Conservation (phyloP, 2,329 filamentous ascomycete species). For the Scytalidium lignicola region DNA sequence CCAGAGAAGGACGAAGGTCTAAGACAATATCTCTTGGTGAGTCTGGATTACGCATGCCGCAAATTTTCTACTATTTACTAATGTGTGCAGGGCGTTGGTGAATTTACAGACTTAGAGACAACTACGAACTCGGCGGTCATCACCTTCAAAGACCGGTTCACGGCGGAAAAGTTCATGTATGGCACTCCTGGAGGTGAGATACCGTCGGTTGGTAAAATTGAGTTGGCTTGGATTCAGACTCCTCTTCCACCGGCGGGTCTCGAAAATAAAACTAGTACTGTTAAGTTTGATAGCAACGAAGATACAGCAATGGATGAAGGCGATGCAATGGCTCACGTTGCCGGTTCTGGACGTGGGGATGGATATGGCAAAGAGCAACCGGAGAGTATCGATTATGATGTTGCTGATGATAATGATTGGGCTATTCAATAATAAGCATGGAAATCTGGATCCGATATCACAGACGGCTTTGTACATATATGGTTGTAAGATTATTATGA, state of each 20-base stretch:
- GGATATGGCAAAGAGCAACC: conserved; percentile 12
- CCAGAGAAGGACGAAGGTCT: conserved; percentile 62
- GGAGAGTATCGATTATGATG: conserved; percentile 34
- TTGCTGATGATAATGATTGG: conserved; percentile 36
- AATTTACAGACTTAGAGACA: conserved; percentile 54
- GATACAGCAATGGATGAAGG: conserved; percentile 23
- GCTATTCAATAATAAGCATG: conserved; percentile 13
- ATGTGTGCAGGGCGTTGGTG: conserved; percentile 49
- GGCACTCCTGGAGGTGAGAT: conserved; percentile 52
- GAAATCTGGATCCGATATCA: too few relatives aligned
- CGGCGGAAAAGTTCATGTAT: conserved; percentile 66
- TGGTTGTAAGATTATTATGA: too few relatives aligned
- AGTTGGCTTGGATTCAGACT: conserved; percentile 56
- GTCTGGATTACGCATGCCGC: conserved; percentile 24
- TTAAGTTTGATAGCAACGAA: conserved; percentile 10
- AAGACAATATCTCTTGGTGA: conserved; percentile 65
- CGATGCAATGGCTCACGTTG: conserved; percentile 23
- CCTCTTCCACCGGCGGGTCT: conserved; percentile 21
- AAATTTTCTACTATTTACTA: conserved; percentile 20
- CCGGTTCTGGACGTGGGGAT: conserved; percentile 8
- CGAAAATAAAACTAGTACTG: conserved; percentile 4
- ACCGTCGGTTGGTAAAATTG: conserved; percentile 58
- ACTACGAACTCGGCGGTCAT: conserved; percentile 45
- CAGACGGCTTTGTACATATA: too few relatives aligned
- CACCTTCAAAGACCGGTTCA: conserved; percentile 62